Evolutionary conservation across 257 asterid species (phyloP).

Genomic region (Agastache rugosa): DNA sequence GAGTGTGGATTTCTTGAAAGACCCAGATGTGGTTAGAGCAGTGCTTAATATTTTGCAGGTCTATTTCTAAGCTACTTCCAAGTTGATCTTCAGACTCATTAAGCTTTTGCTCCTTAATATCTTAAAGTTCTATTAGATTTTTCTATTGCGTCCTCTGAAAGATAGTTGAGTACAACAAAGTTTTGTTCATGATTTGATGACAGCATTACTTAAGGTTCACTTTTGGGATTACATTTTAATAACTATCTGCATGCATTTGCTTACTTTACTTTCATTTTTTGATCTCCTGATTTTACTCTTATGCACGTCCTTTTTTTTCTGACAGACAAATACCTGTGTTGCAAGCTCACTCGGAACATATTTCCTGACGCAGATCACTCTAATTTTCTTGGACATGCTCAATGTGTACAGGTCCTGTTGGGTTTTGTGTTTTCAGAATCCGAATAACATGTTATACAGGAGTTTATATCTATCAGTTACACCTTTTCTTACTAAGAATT

Average conservation of each 20-base stretch:
- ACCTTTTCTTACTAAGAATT: constrained; percentile 25
- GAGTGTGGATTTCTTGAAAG: constrained; percentile 90
- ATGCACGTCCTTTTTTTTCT: constrained; percentile 27
- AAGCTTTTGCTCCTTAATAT: constrained; percentile 8
- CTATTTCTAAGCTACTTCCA: constrained; percentile 31
- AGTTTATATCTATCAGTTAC: constrained; percentile 1
- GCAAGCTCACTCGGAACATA: constrained; percentile 90
- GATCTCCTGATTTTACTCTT: constrained; percentile 6
- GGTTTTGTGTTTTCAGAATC: constrained; percentile 20
- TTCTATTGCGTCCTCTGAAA: neutral
- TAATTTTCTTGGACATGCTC: constrained; percentile 93
- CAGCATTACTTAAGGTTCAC: neutral
- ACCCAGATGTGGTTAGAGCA: constrained; percentile 81
- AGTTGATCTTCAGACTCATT: neutral
- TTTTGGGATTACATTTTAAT: neutral
- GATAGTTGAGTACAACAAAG: neutral
- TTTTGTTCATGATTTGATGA: constrained; percentile 8
- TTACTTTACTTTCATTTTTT: neutral
- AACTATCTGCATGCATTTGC: neutral
- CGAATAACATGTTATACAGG: neutral
- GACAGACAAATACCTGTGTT: constrained; percentile 94
- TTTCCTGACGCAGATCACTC: constrained; percentile 84
- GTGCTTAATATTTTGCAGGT: constrained; percentile 99
- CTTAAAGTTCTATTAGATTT: neutral
- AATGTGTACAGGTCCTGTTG: constrained; percentile 82